Base-by-base conservation (phyloP, 495 filamentous ascomycete species). In the Stereocaulon alpinum region DNA sequence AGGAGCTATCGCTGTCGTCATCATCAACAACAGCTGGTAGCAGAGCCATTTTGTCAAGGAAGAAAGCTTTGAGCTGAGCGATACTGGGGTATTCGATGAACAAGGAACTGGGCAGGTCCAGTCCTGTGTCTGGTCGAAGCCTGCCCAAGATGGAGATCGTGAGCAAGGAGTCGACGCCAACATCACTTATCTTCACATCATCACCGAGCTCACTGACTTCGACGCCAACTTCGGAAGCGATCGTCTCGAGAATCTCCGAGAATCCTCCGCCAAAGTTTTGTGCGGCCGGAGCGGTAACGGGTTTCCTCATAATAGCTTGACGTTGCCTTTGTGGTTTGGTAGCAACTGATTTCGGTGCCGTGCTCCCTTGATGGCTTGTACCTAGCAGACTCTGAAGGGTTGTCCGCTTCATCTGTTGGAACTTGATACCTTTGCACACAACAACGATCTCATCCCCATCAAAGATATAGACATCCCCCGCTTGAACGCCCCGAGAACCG, bases 391-490 rank as follows among this genome's bases (percentile, higher is more conserved):
- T 70, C 59, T 48, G 67, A 62, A 27, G 67, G 64, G 29, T 75
- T 51, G 40, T 72, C 67, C 17, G 60, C 40, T 59, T 59, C 57
- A 83, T 79, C 58, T 72, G 68, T 61, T 77, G 74, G 70, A 83
- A 83, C 61, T 77, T 77, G 66, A 82, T 69, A 41, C 77, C 76
- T 4, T 75, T 78, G 40, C 71, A 67, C 18, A 80, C 63, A 41
- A 72, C 80, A 42, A 82, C 75, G 41, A 84, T 67, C 47, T 61
- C 71, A 17, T 78, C 75, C 34, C 76, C 79, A 51, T 84, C 79
- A 59, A 84, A 81, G 51, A 84, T 63, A 61, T 80, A 83, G 17
- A 76, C 77, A 59, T 84, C 81, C 20, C 82, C 82, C 20, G 72
- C 71, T 64, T 74, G 70, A 62, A 81, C 73, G 59, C 75, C 76